A percentile compares a stretch with the other conserved stretches of the same genome.
Conservation (phyloP, 208 protist genomes). For the Kentomonas sorsogonicus region DNA sequence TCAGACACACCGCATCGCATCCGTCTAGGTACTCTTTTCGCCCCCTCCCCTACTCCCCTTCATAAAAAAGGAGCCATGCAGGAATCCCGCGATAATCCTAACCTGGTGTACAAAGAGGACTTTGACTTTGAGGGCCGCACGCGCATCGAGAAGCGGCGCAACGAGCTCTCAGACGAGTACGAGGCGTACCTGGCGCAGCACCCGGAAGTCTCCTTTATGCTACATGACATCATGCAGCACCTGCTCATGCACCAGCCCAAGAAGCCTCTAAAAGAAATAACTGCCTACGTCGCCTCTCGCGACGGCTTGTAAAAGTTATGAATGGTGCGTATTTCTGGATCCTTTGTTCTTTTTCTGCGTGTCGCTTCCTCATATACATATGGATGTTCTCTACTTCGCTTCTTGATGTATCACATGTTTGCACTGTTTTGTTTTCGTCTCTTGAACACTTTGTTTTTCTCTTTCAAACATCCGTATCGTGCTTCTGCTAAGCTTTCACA, state of each 20-base stretch:
- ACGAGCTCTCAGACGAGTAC: slow-evolving; percentile 31
- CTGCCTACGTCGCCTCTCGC: slow-evolving; percentile 41
- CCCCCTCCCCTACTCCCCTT: no score
- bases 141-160: slow-evolving; percentile 55
- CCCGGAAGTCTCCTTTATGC: slow-evolving; percentile 48
- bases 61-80: no score
- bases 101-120: slow-evolving; percentile 31
- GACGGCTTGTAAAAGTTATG: slow-evolving; percentile 5
- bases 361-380: background rate
- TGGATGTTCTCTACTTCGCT: background rate
- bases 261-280: slow-evolving; percentile 52
- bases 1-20: no score
- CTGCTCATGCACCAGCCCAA: slow-evolving; percentile 60
- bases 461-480: no score
- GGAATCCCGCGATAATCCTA: background rate
- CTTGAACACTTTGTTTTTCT: no score
- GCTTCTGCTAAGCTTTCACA: no score
- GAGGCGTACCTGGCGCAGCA: slow-evolving; percentile 45
- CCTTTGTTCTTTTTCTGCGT: no score
- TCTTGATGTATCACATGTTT: slow-evolving; percentile 5
- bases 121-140: slow-evolving; percentile 69
- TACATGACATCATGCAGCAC: slow-evolving; percentile 68
- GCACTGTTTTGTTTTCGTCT: no score
- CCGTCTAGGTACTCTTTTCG: no score
- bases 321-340: no score